A percentile compares a stretch with the other conserved stretches of the same genome.
These are phyloP conservation scores for Penicillium sp. DNA, from an alignment of 2,329 filamentous ascomycete species.

Conservation along the genomic window DNA sequence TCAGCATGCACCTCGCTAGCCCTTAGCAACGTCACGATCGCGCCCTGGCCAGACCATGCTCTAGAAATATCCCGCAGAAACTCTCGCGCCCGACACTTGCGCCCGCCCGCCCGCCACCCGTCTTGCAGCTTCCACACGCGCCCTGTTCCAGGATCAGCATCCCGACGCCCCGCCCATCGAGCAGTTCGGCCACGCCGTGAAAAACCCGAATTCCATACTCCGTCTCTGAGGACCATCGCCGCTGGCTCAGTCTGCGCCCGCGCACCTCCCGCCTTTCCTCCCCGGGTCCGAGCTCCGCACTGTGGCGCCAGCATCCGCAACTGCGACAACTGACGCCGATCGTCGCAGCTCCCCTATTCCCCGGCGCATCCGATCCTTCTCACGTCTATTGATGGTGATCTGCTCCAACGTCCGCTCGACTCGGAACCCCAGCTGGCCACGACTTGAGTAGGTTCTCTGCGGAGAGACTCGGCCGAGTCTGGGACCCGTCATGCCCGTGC, in stretches of 20 bases:
- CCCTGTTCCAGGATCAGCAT: neutral
- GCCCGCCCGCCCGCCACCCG: neutral
- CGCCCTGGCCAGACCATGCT: neutral
- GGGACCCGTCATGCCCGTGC: slow-evolving; percentile 34
- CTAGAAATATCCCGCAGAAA: too few species aligned
- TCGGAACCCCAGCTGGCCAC: slow-evolving; percentile 19
- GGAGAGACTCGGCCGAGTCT: slow-evolving; percentile 19
- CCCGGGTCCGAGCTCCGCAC: neutral
- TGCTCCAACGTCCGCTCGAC: slow-evolving; percentile 7
- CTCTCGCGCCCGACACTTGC: neutral
- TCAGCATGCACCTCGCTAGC: too few species aligned
- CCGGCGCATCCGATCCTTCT: neutral
- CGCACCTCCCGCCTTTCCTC: neutral
- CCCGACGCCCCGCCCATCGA: neutral
- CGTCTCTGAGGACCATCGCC: neutral
- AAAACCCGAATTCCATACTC: too few species aligned
- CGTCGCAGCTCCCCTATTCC: neutral
- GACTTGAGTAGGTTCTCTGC: slow-evolving; percentile 22
- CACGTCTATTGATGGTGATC: slow-evolving; percentile 25
- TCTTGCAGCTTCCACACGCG: neutral
- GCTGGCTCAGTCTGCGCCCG: neutral
- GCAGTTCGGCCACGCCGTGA: too few species aligned
- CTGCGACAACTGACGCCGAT: neutral
- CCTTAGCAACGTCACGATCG: neutral
- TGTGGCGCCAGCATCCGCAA: neutral